Evolutionary conservation across 2,329 filamentous ascomycete species (phyloP), one percentile per base, ranked within the genome.

Genomic region (Fusarium lateritium): DNA sequence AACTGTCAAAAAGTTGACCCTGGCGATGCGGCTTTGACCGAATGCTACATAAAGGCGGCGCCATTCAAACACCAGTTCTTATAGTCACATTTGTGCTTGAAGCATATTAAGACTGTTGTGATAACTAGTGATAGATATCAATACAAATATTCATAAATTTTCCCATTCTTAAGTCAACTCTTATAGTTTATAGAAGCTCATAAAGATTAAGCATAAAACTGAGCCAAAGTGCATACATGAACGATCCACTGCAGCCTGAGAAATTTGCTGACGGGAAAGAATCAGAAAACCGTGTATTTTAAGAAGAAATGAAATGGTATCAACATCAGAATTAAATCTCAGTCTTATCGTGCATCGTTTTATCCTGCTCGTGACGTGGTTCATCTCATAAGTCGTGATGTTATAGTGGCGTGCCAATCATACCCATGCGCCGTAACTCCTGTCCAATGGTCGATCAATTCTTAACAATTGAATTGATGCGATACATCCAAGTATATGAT

Each of bases 341-440:
- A 21, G 31, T 43, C 43, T n/a, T 45, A 14, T n/a, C 28, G 8
- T 39, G 14, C n/a, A 17, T 40, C 5, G 10, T 50, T 17, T 36
- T 36, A 10, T 40, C 14, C n/a, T 19, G 10, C 8, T 51, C 50
- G 13, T 51, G 19, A 22, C 45, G 24, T 67, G 31, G n/a, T 53
- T 45, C 43, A 44, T 53, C 24, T 64, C 67, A 56, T 70, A 62
- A 63, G 26, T 58, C 62, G 44, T 69, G 28, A 56, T 49, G 17
- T 42, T 52, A 31, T 5, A 56, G 36, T 55, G 33, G 17, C n/a
- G 33, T 9, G 24, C 36, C n/a, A 24, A 34, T 38, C n/a, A 10
- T 42, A 22, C 13, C 31, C 40, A 38, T 43, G n/a, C 24, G 24
- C 47, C 44, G 3, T 33, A 51, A 62, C 26, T 33, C 33, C 43